Percentiles rank a stretch among this genome's conserved stretches.
Conservation (phyloP, 2,329 filamentous ascomycete genomes). For the Stagonosporopsis tanaceti region DNA sequence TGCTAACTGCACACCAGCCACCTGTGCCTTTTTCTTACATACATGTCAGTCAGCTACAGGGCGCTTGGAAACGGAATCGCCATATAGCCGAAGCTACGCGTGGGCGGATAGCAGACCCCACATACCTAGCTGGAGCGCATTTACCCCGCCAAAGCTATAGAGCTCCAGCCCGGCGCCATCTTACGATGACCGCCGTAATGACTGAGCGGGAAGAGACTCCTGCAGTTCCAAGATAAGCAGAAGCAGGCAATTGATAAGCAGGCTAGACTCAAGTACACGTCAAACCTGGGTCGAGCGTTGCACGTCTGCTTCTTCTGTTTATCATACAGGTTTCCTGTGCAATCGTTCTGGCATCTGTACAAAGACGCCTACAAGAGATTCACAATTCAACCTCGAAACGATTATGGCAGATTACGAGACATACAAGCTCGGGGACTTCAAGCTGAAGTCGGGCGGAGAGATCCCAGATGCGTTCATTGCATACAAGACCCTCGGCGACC, state of each 20-base stretch:
- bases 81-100: conserved; percentile 15
- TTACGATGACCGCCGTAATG: background rate
- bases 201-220: conserved; percentile 5
- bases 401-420: conserved; percentile 51
- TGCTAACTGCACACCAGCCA: background rate
- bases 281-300: background rate
- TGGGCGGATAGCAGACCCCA: conserved; percentile 23
- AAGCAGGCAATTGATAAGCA: conserved; percentile 9
- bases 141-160: conserved; percentile 34
- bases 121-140: conserved; percentile 1
- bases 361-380: no score
- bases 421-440: conserved; percentile 71
- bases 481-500: conserved; percentile 77
- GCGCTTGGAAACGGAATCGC: conserved; percentile 20
- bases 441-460: conserved; percentile 69
- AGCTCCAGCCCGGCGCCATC: background rate
- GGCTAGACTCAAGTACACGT: background rate
- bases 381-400: background rate
- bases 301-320: background rate
- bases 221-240: conserved; percentile 2
- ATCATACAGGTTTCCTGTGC: background rate
- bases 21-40: background rate
- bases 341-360: conserved; percentile 3
- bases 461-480: conserved; percentile 73
- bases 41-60: background rate